Evolutionary conservation across 306 rosid genomes (phyloP).

Genomic region (Gastrolobium bilobum): DNA sequence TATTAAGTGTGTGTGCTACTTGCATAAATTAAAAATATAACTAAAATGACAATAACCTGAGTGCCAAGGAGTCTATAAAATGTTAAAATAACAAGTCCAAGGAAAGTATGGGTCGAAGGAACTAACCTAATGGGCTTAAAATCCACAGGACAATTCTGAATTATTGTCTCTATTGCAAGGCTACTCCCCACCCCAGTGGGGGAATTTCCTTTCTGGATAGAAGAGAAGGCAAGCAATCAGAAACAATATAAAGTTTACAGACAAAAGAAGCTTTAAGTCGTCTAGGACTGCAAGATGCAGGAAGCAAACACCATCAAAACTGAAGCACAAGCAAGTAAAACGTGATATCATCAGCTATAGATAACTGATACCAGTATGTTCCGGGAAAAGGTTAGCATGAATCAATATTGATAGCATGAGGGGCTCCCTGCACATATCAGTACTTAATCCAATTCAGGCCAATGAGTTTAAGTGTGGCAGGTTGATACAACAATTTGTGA

Average conservation of each 20-base stretch:
- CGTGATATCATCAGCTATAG: background rate
- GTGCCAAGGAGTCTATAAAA: conserved; percentile 26
- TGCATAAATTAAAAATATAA: conserved; percentile 11
- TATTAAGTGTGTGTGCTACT: conserved; percentile 5
- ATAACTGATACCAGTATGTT: conserved; percentile 11
- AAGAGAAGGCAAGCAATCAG: conserved; percentile 39
- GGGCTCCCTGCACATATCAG: conserved; percentile 26
- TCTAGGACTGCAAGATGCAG: conserved; percentile 32
- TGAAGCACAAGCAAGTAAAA: conserved; percentile 32
- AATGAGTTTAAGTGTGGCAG: conserved; percentile 39
- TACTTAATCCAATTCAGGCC: conserved; percentile 32
- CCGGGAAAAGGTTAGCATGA: conserved; percentile 17
- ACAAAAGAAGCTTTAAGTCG: conserved; percentile 36
- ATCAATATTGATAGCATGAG: conserved; percentile 29
- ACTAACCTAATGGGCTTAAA: conserved; percentile 76
- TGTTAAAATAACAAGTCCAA: conserved; percentile 39
- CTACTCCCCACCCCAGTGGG: conserved; percentile 93
- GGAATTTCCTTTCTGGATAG: conserved; percentile 76
- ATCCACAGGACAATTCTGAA: conserved; percentile 77
- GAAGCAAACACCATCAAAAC: conserved; percentile 29
- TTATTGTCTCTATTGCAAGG: conserved; percentile 91
- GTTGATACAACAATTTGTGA: conserved; percentile 25
- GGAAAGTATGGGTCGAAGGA: conserved; percentile 40
- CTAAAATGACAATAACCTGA: conserved; percentile 30
- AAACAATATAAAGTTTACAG: conserved; percentile 36